Percentiles rank a stretch among this genome's conserved stretches.
Evolutionary conservation across 352 stramenopile species (phyloP).

Genomic region (Pythium pectinolyticum): DNA sequence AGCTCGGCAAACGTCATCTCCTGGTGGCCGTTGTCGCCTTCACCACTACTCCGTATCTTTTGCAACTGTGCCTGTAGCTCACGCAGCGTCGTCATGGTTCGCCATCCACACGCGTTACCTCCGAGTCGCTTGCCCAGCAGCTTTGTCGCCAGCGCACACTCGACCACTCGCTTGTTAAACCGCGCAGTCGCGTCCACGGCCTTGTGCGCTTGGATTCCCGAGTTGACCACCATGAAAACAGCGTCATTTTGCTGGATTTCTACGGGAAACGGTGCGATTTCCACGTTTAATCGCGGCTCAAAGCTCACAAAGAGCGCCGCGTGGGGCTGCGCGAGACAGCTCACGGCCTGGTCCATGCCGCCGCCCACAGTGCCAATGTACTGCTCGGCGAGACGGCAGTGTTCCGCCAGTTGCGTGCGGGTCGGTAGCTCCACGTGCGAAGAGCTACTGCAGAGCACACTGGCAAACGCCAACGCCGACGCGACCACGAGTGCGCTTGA

Average conservation of each 20-base stretch:
- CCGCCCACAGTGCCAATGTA: slow-evolving; percentile 75
- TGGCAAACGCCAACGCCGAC: slow-evolving; percentile 42
- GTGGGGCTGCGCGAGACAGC: slow-evolving; percentile 50
- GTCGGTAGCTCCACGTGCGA: slow-evolving; percentile 17
- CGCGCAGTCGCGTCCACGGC: slow-evolving; percentile 54
- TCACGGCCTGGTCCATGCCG: slow-evolving; percentile 84
- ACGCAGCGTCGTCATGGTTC: slow-evolving; percentile 45
- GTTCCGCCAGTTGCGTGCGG: slow-evolving; percentile 48
- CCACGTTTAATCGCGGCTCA: slow-evolving; percentile 27
- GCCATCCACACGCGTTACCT: slow-evolving; percentile 39
- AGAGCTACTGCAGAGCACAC: slow-evolving; percentile 9
- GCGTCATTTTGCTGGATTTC: slow-evolving; percentile 25
- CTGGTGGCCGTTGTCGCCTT: not conserved
- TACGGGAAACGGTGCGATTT: slow-evolving; percentile 33
- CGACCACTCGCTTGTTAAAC: slow-evolving; percentile 83
- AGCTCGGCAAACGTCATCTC: slow-evolving; percentile 32
- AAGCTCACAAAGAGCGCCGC: slow-evolving; percentile 70
- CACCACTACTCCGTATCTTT: too few relatives aligned
- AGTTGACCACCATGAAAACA: slow-evolving; percentile 80
- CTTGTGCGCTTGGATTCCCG: slow-evolving; percentile 66
- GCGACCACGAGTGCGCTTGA: slow-evolving; percentile 82
- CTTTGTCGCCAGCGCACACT: slow-evolving; percentile 75
- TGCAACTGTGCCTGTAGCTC: slow-evolving; percentile 42
- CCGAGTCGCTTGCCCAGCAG: slow-evolving; percentile 54
- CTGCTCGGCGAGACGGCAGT: slow-evolving; percentile 57